Evolutionary conservation across 129 eudicot species (phyloP).

Genomic region (Lactuca saligna): DNA sequence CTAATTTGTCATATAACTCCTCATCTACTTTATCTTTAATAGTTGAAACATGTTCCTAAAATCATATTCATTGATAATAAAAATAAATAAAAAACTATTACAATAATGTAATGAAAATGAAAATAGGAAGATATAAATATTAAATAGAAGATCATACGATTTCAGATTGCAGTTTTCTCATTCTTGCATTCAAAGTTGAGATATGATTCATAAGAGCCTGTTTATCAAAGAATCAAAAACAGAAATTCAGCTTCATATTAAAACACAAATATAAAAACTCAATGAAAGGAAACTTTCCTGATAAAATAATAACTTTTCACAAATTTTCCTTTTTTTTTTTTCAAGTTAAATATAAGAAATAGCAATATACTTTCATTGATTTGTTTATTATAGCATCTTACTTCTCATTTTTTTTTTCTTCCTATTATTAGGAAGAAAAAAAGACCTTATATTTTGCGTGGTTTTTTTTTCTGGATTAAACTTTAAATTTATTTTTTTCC

Average conservation of each 20-base stretch:
- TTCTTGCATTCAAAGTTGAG: constrained; percentile 58
- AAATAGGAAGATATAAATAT: neutral
- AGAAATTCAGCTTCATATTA: constrained; percentile 9
- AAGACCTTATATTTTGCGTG: no score
- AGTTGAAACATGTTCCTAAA: constrained; percentile 71
- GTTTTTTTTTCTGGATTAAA: no score
- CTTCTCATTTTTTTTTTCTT: neutral
- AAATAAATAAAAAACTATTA: constrained; percentile 2
- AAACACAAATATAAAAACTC: neutral
- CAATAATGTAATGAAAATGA: neutral
- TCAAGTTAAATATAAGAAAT: neutral
- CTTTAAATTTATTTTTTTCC: no score
- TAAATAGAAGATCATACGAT: constrained; percentile 47
- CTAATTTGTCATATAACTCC: constrained; percentile 59
- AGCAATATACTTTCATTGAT: neutral
- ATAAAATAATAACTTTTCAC: no score
- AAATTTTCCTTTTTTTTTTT: no score
- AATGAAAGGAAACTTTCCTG: no score
- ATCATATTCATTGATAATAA: constrained; percentile 16
- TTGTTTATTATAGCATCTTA: neutral
- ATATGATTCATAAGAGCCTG: constrained; percentile 86
- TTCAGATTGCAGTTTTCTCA: constrained; percentile 68
- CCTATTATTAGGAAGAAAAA: no score
- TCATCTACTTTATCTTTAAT: constrained; percentile 53
- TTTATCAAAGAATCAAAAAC: constrained; percentile 19